These are phyloP conservation scores for Amyloporia xantha DNA, from an alignment of 768 basidiomycete species.

Conservation along the genomic window DNA sequence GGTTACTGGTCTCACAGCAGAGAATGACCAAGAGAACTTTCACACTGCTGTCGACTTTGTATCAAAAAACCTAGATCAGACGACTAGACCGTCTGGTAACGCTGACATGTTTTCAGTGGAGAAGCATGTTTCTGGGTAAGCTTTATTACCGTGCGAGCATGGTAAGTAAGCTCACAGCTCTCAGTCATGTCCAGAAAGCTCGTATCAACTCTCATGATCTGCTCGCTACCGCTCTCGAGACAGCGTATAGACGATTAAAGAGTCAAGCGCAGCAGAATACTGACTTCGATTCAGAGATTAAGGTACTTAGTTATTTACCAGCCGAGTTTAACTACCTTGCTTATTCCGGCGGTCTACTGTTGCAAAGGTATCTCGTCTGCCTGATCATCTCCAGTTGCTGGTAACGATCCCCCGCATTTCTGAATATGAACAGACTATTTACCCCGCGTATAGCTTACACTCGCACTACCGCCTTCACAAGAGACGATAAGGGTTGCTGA, in stretches of 20 bases:
- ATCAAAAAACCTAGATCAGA: constrained; percentile 51
- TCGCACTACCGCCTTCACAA: constrained; percentile 47
- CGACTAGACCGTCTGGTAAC: constrained; percentile 49
- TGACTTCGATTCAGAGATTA: constrained; percentile 63
- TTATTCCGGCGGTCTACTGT: background rate
- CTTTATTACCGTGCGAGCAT: constrained; percentile 1
- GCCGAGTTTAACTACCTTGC: constrained; percentile 3
- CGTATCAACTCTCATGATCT: constrained; percentile 58
- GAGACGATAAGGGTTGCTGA: constrained; percentile 50
- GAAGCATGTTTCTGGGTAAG: constrained; percentile 48
- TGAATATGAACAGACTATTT: too few species aligned
- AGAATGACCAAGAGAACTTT: constrained; percentile 36
- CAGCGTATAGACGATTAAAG: constrained; percentile 47
- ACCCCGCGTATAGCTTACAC: constrained; percentile 36
- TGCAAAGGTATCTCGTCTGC: constrained; percentile 47
- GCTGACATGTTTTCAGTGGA: constrained; percentile 51
- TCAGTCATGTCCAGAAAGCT: constrained; percentile 44
- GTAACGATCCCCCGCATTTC: constrained; percentile 31
- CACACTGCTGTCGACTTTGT: constrained; percentile 48
- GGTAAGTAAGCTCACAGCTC: constrained; percentile 2
- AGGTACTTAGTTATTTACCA: constrained; percentile 31
- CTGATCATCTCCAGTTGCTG: constrained; percentile 68
- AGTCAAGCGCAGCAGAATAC: constrained; percentile 38
- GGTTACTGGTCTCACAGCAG: constrained; percentile 43
- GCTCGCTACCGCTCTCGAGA: constrained; percentile 53